A percentile compares a stretch with the other conserved stretches of the same genome.
Conservation (phyloP, 352 stramenopile genomes). For the Phytophthora idaei region DNA sequence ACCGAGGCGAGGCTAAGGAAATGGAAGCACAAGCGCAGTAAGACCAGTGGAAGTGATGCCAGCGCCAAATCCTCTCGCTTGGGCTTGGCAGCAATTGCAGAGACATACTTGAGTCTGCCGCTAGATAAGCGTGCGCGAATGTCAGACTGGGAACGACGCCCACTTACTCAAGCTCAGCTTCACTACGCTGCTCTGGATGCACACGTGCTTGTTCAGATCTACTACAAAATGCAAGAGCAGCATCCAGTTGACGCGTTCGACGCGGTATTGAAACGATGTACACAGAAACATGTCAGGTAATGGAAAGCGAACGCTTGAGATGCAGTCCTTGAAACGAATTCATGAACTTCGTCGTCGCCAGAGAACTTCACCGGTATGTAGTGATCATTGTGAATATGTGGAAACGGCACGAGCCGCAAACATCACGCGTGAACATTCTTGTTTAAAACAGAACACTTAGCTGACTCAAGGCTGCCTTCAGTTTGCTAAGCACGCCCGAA, state of each 20-base stretch:
- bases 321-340: no score
- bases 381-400: no score
- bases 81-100: conserved; percentile 54
- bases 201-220: conserved; percentile 66
- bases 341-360: no score
- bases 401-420: no score
- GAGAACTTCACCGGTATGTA: no score
- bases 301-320: neutral
- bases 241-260: conserved; percentile 37
- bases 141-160: conserved; percentile 78
- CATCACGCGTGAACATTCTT: no score
- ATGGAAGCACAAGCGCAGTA: conserved; percentile 35
- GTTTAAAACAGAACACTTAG: no score
- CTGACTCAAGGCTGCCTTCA: no score
- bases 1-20: conserved; percentile 22
- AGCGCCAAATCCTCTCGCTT: conserved; percentile 34
- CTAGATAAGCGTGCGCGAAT: conserved; percentile 78
- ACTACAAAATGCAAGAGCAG: conserved; percentile 55
- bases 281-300: conserved; percentile 50
- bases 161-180: conserved; percentile 67
- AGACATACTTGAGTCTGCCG: conserved; percentile 63
- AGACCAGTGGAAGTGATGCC: conserved; percentile 15
- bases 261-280: conserved; percentile 40
- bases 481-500: no score
- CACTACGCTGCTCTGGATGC: conserved; percentile 79